Evolutionary conservation across 805 yeast genomes (phyloP).

Genomic region (Scheffersomyces amazonensis): DNA sequence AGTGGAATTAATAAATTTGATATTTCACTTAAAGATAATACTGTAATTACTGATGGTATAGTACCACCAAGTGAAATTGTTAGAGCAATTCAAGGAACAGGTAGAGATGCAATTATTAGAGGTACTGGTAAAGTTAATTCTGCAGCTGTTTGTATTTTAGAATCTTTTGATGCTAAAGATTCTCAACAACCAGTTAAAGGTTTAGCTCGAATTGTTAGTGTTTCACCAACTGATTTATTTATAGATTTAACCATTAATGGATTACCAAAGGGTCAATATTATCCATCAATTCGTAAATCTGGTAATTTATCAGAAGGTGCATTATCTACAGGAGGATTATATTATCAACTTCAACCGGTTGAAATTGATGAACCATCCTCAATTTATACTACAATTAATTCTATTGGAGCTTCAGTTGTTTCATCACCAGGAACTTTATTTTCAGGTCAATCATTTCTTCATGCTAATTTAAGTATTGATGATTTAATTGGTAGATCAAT

Average conservation of each 20-base stretch:
- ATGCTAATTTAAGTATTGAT: constrained; percentile 45
- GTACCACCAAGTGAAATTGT: constrained; percentile 77
- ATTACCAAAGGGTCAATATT: constrained; percentile 60
- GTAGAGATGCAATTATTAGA: constrained; percentile 86
- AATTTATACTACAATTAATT: constrained; percentile 24
- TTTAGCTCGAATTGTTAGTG: constrained; percentile 77
- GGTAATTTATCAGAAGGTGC: constrained; percentile 82
- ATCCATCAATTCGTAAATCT: constrained; percentile 61
- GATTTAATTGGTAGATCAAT: constrained; percentile 73
- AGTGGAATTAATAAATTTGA: constrained; percentile 50
- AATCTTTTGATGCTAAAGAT: constrained; percentile 56
- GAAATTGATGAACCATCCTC: constrained; percentile 24
- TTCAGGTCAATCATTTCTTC: constrained; percentile 37
- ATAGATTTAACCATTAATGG: constrained; percentile 83
- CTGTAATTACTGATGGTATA: constrained; percentile 66
- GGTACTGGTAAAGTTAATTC: constrained; percentile 86
- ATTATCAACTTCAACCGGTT: constrained; percentile 45
- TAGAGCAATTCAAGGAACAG: constrained; percentile 63
- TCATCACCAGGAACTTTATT: constrained; percentile 11
- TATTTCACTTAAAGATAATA: constrained; percentile 56
- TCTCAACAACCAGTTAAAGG: constrained; percentile 70
- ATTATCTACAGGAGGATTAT: constrained; percentile 54
- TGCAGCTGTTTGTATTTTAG: constrained; percentile 90
- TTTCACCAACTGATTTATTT: constrained; percentile 49
- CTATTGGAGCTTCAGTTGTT: constrained; percentile 31